Percentiles rank a stretch among this genome's conserved stretches.
These are phyloP conservation scores for Orychophragmus violaceus DNA, from an alignment of 345 rosid genomes.

Conservation along the genomic window DNA sequence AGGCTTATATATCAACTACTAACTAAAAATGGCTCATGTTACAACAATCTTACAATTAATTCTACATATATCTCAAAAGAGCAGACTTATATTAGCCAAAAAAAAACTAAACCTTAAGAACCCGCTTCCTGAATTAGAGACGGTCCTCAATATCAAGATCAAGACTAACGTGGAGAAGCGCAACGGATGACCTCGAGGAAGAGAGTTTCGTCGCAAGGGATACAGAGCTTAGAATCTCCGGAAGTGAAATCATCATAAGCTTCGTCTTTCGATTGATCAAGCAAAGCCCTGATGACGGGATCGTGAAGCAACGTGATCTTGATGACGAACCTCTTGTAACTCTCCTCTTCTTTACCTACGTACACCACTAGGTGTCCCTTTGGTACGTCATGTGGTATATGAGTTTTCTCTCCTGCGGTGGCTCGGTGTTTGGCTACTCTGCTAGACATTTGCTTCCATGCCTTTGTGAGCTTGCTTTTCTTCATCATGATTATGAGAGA, in stretches of 20 bases:
- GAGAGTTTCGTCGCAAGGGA: slow-evolving; percentile 66
- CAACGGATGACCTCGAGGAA: slow-evolving; percentile 63
- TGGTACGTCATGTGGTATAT: slow-evolving; percentile 75
- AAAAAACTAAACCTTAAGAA: background rate
- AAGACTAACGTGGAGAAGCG: slow-evolving; percentile 14
- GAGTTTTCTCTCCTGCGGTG: background rate
- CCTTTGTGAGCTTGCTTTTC: slow-evolving; percentile 23
- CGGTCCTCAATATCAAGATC: background rate
- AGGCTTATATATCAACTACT: background rate
- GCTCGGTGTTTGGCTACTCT: background rate
- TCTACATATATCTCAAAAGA: slow-evolving; percentile 1
- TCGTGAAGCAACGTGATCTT: slow-evolving; percentile 57
- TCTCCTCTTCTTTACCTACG: slow-evolving; percentile 51
- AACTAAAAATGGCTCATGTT: background rate
- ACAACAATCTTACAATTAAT: background rate
- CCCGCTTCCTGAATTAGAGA: background rate
- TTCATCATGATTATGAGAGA: background rate
- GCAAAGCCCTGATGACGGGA: slow-evolving; percentile 66
- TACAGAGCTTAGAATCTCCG: slow-evolving; percentile 55
- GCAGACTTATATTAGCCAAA: background rate
- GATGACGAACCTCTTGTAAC: slow-evolving; percentile 60
- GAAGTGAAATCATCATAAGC: slow-evolving; percentile 48
- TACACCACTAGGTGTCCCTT: slow-evolving; percentile 81
- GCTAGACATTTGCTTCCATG: slow-evolving; percentile 30
- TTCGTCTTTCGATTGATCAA: slow-evolving; percentile 65